phyloP scores from a whole-genome alignment of 148 eudicot genomes.

The Rhododendron molle region DNA sequence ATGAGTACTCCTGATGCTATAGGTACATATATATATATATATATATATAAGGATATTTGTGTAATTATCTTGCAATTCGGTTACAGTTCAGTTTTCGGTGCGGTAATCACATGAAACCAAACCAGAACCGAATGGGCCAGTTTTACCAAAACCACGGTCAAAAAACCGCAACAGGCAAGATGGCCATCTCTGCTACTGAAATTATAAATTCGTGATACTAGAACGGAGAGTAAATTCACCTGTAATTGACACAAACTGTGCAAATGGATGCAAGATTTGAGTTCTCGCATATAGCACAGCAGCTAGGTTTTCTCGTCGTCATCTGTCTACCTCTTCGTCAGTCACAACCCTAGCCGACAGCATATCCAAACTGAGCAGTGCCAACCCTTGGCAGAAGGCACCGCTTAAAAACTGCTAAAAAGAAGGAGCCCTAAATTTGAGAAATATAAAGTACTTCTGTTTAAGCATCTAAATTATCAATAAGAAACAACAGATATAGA shows the following conservation, averaged over 20 bases:
- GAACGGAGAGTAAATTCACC: conserved; percentile 32
- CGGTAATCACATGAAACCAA: too few species aligned
- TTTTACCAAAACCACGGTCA: not conserved
- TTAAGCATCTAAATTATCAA: not conserved
- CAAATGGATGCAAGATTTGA: conserved; percentile 74
- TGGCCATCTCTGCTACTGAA: not conserved
- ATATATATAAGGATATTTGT: too few species aligned
- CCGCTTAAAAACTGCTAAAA: not conserved
- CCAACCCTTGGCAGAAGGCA: not conserved
- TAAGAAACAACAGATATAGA: not conserved
- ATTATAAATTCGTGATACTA: not conserved
- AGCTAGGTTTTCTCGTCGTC: conserved; percentile 44
- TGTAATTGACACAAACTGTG: conserved; percentile 62
- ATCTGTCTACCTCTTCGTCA: conserved; percentile 12
- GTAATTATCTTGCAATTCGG: too few species aligned
- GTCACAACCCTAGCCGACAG: not conserved
- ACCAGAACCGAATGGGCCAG: too few species aligned
- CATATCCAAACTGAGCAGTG: not conserved
- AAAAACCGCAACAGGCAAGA: not conserved
- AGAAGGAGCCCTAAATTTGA: not conserved
- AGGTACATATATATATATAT: too few species aligned
- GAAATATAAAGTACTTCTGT: not conserved
- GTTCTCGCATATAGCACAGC: conserved; percentile 72
- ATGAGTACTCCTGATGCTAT: too few species aligned
- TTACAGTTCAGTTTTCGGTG: too few species aligned